Percentiles rank a stretch among this genome's conserved stretches.
phyloP scores from a whole-genome alignment of 176 grass and related monocot genomes.

The Triticum turgidum region DNA sequence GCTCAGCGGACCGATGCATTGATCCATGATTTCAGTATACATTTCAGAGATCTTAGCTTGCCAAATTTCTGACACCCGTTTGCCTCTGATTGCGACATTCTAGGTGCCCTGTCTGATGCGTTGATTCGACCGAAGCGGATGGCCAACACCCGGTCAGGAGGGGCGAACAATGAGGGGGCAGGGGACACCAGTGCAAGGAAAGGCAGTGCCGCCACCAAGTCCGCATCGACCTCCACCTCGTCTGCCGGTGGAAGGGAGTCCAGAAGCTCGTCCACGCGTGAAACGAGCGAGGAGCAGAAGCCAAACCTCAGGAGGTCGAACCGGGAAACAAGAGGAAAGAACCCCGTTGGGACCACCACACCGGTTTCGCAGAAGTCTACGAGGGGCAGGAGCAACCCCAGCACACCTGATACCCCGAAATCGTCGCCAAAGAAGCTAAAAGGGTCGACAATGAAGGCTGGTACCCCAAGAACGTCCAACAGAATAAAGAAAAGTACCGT shows the following conservation, averaged over 20 bases:
- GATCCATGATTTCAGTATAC: not conserved
- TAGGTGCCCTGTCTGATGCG: not conserved
- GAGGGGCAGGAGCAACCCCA: slow-evolving; percentile 1
- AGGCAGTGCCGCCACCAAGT: not conserved
- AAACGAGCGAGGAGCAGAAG: not conserved
- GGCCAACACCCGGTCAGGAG: slow-evolving; percentile 63
- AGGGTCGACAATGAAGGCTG: not conserved
- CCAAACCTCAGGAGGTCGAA: slow-evolving; percentile 68
- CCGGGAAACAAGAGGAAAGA: slow-evolving; percentile 51
- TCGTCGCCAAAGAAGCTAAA: slow-evolving; percentile 17
- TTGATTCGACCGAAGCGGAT: slow-evolving; percentile 25
- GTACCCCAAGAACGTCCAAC: slow-evolving; percentile 13
- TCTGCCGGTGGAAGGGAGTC: slow-evolving; percentile 34
- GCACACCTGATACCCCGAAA: slow-evolving; percentile 12
- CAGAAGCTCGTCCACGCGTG: not conserved
- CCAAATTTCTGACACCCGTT: not conserved
- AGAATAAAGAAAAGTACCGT: not conserved
- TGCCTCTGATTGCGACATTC: not conserved
- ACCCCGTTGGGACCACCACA: not conserved
- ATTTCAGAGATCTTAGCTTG: not conserved
- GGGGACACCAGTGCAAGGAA: not conserved
- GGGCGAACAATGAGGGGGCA: slow-evolving; percentile 17
- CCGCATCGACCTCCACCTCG: not conserved
- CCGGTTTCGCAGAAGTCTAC: slow-evolving; percentile 19
- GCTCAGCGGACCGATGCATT: not conserved